phyloP scores from a whole-genome alignment of 768 basidiomycete species.

The Trametes maxima region DNA sequence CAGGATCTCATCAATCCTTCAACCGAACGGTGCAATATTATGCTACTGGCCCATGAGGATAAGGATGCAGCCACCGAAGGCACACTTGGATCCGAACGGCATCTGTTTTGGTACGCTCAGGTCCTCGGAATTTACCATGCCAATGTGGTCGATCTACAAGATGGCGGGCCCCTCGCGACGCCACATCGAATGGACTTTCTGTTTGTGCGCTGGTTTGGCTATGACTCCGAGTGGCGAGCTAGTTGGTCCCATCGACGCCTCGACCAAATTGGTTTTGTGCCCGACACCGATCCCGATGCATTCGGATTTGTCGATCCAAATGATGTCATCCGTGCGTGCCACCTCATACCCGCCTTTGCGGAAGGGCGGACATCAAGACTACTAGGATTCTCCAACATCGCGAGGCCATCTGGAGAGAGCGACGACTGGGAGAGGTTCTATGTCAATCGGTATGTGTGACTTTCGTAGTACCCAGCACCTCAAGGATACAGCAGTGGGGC shows the following conservation, averaged over 20 bases:
- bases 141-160: conserved; percentile 29
- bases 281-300: conserved; percentile 29
- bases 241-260: conserved; percentile 34
- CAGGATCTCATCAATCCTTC: conserved; percentile 46
- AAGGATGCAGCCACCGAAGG: neutral
- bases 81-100: neutral
- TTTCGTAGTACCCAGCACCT: no score
- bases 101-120: conserved; percentile 33
- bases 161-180: conserved; percentile 10
- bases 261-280: conserved; percentile 39
- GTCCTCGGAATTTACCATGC: conserved; percentile 35
- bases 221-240: conserved; percentile 28
- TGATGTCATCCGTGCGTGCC: conserved; percentile 40
- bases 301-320: conserved; percentile 52
- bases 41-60: conserved; percentile 23
- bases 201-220: conserved; percentile 44
- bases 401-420: neutral
- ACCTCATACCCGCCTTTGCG: conserved; percentile 46
- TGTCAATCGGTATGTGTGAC: conserved; percentile 30
- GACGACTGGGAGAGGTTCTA: conserved; percentile 30
- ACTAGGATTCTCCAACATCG: conserved; percentile 5
- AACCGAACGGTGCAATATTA: conserved; percentile 37
- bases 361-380: conserved; percentile 23
- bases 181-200: conserved; percentile 35
- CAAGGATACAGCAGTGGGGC: no score